Conservation (phyloP, 2,329 filamentous ascomycete species). For the Ceratocystis huliohia region DNA sequence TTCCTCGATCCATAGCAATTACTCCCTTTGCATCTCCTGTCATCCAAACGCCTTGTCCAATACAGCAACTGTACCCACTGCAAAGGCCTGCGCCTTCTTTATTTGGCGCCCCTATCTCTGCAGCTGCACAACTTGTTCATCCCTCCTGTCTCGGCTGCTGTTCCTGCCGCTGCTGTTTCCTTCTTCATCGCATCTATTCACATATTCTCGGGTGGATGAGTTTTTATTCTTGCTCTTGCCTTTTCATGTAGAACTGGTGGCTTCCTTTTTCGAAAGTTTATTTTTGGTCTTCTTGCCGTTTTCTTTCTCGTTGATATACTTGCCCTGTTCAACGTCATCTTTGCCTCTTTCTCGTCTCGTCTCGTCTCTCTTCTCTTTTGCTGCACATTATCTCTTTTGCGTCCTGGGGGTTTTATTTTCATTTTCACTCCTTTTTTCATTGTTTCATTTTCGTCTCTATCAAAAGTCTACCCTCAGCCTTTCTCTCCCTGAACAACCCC, state of each 20-base stretch:
- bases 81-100: neutral
- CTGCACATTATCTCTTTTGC: neutral
- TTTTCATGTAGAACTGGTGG: neutral
- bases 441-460: neutral
- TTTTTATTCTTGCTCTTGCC: neutral
- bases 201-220: neutral
- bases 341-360: neutral
- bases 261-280: neutral
- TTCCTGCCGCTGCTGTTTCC: neutral
- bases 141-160: neutral
- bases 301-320: neutral
- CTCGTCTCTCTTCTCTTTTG: neutral
- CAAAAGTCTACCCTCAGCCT: neutral
- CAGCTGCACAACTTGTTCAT: neutral
- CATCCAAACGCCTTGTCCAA: neutral
- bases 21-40: neutral
- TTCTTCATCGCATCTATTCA: neutral
- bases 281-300: neutral
- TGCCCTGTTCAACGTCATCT: neutral
- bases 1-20: neutral
- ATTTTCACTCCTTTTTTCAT: neutral
- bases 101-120: neutral
- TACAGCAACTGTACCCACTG: neutral
- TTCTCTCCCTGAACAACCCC: neutral
- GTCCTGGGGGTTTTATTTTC: neutral